These are phyloP conservation scores for Carex scoparia DNA, from an alignment of 176 grass and related monocot genomes.

Conservation along the genomic window DNA sequence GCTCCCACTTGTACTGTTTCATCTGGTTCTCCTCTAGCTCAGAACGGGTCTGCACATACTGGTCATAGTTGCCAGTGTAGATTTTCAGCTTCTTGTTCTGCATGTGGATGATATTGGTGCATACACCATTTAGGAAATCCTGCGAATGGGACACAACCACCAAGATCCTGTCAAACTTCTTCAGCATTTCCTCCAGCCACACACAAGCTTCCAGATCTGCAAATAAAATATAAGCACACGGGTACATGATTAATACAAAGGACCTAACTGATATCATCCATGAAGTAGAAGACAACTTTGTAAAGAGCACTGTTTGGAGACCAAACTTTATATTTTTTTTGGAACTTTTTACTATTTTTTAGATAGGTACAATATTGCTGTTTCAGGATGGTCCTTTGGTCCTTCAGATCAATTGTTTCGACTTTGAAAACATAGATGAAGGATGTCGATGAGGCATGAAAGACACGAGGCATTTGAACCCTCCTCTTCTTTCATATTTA, in stretches of 20 bases:
- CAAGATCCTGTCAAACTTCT: constrained; percentile 79
- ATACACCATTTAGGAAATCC: constrained; percentile 90
- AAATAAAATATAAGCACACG: constrained; percentile 15
- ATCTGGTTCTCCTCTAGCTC: constrained; percentile 91
- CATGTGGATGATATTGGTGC: constrained; percentile 96
- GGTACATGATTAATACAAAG: background rate
- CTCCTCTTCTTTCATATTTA: background rate
- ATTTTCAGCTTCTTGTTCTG: constrained; percentile 80
- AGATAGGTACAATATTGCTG: too few relatives aligned
- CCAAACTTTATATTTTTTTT: too few relatives aligned
- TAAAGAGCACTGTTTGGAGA: background rate
- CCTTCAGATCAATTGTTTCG: too few relatives aligned
- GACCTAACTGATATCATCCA: background rate
- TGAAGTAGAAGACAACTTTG: background rate
- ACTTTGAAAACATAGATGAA: too few relatives aligned
- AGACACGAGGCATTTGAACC: too few relatives aligned
- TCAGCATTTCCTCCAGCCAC: constrained; percentile 84
- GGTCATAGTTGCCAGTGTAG: constrained; percentile 88
- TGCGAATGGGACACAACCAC: constrained; percentile 83
- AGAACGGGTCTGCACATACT: constrained; percentile 68
- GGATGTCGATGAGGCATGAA: too few relatives aligned
- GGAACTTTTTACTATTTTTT: too few relatives aligned
- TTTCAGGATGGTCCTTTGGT: too few relatives aligned
- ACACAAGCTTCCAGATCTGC: constrained; percentile 97
- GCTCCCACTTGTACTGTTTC: constrained; percentile 97